Evolutionary conservation across 169 alveolate species (phyloP).

Genomic region (Cryptosporidium meleagridis): DNA sequence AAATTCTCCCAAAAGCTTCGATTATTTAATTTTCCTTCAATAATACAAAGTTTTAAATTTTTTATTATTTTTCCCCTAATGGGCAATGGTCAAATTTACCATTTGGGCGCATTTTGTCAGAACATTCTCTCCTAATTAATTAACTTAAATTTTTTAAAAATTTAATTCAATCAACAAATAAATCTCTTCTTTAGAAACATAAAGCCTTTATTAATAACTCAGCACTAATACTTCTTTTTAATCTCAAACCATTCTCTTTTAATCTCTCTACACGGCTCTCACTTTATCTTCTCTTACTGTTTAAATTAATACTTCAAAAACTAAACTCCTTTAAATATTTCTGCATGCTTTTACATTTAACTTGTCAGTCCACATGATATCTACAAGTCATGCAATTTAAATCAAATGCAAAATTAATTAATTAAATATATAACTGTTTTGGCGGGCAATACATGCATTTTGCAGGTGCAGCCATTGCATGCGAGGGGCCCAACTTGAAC

Average conservation of each 20-base stretch:
- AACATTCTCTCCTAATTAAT: background rate
- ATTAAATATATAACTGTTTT: background rate
- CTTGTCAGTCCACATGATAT: background rate
- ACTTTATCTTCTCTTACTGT: background rate
- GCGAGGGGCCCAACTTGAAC: background rate
- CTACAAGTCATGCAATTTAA: no score
- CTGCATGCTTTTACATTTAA: background rate
- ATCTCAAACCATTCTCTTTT: background rate
- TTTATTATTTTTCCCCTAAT: background rate
- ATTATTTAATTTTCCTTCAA: background rate
- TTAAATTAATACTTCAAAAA: background rate
- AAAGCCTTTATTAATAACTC: no score
- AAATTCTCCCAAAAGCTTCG: background rate
- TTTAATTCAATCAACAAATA: no score
- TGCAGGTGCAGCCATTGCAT: background rate
- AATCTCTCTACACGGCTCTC: no score
- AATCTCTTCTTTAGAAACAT: background rate
- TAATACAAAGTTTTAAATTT: background rate
- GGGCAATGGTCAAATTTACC: background rate
- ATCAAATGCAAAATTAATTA: background rate
- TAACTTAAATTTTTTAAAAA: background rate
- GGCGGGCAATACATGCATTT: background rate
- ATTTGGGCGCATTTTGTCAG: background rate
- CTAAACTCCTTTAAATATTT: background rate
- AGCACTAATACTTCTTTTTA: no score